These are phyloP conservation scores for Russula olivacea DNA, from an alignment of 768 basidiomycete genomes.

Conservation along the genomic window DNA sequence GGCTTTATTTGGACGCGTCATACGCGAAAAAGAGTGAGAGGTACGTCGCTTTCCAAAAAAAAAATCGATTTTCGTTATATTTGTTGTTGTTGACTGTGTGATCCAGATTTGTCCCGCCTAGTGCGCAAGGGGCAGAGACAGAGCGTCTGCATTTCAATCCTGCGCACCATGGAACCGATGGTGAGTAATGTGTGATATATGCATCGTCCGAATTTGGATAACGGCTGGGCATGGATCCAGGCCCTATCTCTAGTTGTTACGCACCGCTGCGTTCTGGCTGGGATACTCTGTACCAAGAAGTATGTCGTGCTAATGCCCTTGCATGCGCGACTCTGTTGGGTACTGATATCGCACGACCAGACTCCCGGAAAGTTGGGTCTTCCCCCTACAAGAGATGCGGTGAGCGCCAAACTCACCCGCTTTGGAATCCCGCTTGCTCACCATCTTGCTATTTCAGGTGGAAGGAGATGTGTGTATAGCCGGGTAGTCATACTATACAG, in stretches of 20 bases:
- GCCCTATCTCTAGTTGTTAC: constrained; percentile 11
- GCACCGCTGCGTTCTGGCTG: constrained; percentile 10
- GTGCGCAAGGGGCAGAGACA: neutral
- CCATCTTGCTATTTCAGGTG: neutral
- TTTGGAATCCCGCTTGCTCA: neutral
- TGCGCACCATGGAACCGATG: constrained; percentile 14
- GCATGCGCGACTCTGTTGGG: neutral
- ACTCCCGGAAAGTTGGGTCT: constrained; percentile 14
- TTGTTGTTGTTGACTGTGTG: neutral
- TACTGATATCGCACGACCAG: constrained; percentile 4
- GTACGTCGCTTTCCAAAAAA: neutral
- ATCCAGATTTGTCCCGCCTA: constrained; percentile 9
- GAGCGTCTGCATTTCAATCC: constrained; percentile 10
- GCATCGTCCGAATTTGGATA: neutral
- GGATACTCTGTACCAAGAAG: constrained; percentile 18
- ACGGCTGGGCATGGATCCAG: neutral
- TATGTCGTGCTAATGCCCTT: neutral
- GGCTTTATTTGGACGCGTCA: too few relatives aligned
- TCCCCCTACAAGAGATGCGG: constrained; percentile 6
- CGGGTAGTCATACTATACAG: neutral
- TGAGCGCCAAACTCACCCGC: neutral
- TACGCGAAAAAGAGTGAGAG: constrained; percentile 26
- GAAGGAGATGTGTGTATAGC: constrained; percentile 6
- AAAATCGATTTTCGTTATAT: too few relatives aligned
- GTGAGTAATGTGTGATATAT: neutral